Conservation (phyloP, 495 filamentous ascomycete species). For the Extremus antarcticus region DNA sequence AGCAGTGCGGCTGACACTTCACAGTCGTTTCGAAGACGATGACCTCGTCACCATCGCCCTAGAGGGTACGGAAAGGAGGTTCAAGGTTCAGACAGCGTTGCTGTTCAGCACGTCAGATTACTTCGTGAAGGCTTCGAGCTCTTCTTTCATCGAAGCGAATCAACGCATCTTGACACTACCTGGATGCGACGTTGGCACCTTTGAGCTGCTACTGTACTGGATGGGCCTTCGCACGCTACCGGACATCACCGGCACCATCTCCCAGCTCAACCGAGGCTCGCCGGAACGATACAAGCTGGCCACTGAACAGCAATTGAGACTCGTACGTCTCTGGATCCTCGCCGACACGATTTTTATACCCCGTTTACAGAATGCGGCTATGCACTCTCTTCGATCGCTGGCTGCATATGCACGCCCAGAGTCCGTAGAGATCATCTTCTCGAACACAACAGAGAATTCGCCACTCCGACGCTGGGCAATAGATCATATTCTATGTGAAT, state of each 20-base stretch:
- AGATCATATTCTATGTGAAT: not conserved
- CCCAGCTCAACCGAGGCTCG: not conserved
- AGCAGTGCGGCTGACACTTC: too few relatives aligned
- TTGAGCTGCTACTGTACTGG: not conserved
- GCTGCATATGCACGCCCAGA: not conserved
- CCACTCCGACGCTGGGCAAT: not conserved
- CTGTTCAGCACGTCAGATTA: not conserved
- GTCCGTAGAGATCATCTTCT: not conserved
- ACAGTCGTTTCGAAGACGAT: not conserved
- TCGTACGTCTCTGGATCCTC: not conserved
- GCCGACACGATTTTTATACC: not conserved
- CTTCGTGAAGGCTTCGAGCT: not conserved
- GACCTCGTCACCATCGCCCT: not conserved
- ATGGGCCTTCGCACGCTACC: not conserved
- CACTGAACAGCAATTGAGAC: not conserved
- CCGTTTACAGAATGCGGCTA: not conserved
- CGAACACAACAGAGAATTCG: not conserved
- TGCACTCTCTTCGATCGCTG: not conserved
- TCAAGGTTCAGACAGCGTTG: not conserved
- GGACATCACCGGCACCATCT: not conserved
- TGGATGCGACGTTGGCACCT: not conserved
- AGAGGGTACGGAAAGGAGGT: not conserved
- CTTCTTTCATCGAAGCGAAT: not conserved
- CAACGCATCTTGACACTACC: not conserved
- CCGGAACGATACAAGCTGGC: too few relatives aligned